Evolutionary conservation across 768 basidiomycete genomes (phyloP).

Genomic region (Artomyces pyxidatus): DNA sequence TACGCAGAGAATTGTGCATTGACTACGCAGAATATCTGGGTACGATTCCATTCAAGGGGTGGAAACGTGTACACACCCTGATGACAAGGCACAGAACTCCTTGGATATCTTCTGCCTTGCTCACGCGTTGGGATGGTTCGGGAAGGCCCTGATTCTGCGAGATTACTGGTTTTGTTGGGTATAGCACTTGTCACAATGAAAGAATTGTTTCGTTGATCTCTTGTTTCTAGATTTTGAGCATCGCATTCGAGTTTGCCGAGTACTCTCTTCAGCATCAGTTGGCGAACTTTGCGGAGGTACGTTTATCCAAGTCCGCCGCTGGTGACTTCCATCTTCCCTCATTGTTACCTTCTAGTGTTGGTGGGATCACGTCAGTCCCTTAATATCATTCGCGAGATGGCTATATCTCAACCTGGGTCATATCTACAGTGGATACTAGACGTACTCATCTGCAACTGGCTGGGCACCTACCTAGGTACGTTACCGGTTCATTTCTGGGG

Average conservation of each 20-base stretch:
- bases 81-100: constrained; percentile 70
- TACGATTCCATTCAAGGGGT: constrained; percentile 30
- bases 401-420: constrained; percentile 1
- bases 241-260: constrained; percentile 84
- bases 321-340: constrained; percentile 16
- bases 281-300: constrained; percentile 81
- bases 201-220: constrained; percentile 10
- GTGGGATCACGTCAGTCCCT: constrained; percentile 79
- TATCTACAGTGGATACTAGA: constrained; percentile 70
- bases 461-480: constrained; percentile 75
- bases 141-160: constrained; percentile 82
- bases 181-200: constrained; percentile 20
- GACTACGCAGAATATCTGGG: constrained; percentile 59
- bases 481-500: constrained; percentile 14
- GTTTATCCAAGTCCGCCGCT: constrained; percentile 20
- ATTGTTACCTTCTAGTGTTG: constrained; percentile 50
- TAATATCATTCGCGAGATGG: constrained; percentile 3
- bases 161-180: constrained; percentile 97
- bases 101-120: constrained; percentile 84
- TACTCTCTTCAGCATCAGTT: constrained; percentile 84
- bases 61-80: no score
- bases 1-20: constrained; percentile 78
- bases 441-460: constrained; percentile 82
- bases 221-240: constrained; percentile 60
- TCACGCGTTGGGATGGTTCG: constrained; percentile 84